phyloP scores from a whole-genome alignment of 768 basidiomycete species.

The Scleroderma citrinum region DNA sequence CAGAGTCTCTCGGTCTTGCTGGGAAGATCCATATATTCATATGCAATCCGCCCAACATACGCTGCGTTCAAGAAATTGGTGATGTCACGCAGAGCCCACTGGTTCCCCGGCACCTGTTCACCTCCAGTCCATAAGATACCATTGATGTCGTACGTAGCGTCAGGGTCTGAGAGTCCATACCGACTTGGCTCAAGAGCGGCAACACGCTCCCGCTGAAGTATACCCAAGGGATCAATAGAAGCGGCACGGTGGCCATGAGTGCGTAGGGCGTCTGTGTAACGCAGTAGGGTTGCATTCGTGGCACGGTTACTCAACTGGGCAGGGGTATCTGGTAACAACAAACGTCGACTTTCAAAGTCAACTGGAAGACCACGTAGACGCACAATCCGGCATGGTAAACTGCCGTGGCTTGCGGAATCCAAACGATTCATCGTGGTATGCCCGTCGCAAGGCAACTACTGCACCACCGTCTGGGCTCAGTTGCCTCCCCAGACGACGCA shows the following conservation, averaged over 20 bases:
- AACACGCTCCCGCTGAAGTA: slow-evolving; percentile 78
- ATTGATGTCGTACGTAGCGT: slow-evolving; percentile 59
- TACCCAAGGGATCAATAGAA: slow-evolving; percentile 79
- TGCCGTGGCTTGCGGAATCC: slow-evolving; percentile 63
- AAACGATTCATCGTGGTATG: slow-evolving; percentile 76
- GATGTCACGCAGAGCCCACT: slow-evolving; percentile 70
- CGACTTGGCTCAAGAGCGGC: slow-evolving; percentile 70
- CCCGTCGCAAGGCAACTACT: slow-evolving; percentile 19
- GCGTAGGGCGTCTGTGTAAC: slow-evolving; percentile 87
- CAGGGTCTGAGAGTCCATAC: slow-evolving; percentile 61
- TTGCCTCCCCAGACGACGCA: neutral
- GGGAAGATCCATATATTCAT: slow-evolving; percentile 90
- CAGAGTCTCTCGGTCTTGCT: slow-evolving; percentile 82
- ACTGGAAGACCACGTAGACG: slow-evolving; percentile 19
- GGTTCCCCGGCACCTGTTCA: slow-evolving; percentile 25
- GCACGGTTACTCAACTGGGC: slow-evolving; percentile 63
- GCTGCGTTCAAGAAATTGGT: slow-evolving; percentile 59
- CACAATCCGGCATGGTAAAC: slow-evolving; percentile 70
- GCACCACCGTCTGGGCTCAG: neutral
- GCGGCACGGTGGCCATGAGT: slow-evolving; percentile 82
- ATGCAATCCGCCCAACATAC: slow-evolving; percentile 83
- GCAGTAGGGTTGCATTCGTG: slow-evolving; percentile 69
- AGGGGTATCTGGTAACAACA: slow-evolving; percentile 45
- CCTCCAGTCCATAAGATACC: slow-evolving; percentile 72
- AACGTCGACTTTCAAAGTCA: neutral